Evolutionary conservation across 345 rosid species (phyloP).

Genomic region (Jatropha curcas): DNA sequence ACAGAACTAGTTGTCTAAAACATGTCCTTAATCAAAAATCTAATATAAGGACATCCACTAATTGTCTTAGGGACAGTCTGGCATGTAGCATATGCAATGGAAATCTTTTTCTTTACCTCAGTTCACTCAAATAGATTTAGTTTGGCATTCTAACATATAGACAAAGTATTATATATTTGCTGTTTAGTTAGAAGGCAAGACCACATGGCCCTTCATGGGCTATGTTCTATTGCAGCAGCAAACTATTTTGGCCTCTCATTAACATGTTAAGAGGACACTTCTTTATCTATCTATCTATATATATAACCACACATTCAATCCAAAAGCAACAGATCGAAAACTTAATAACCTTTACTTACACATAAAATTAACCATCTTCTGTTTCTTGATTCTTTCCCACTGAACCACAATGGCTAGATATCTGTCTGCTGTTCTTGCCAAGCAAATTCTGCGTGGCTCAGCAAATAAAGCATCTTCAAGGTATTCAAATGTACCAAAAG

Average conservation of each 20-base stretch:
- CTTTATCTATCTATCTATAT: no score
- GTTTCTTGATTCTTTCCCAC: not conserved
- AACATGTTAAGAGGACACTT: no score
- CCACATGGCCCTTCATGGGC: slow-evolving; percentile 1
- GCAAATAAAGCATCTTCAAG: not conserved
- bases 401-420: not conserved
- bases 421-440: not conserved
- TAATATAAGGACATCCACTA: no score
- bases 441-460: not conserved
- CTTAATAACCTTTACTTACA: no score
- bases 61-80: no score
- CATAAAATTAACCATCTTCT: no score
- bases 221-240: not conserved
- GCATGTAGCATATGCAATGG: not conserved
- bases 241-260: no score
- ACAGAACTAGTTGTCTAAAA: not conserved
- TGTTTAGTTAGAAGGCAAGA: slow-evolving; percentile 2
- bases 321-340: no score
- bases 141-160: not conserved
- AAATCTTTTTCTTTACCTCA: not conserved
- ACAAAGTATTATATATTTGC: not conserved
- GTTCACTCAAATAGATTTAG: not conserved
- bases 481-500: not conserved
- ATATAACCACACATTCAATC: no score
- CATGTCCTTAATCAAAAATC: not conserved